phyloP scores from a whole-genome alignment of 108 stramenopile genomes.

The Parmales sp. region DNA sequence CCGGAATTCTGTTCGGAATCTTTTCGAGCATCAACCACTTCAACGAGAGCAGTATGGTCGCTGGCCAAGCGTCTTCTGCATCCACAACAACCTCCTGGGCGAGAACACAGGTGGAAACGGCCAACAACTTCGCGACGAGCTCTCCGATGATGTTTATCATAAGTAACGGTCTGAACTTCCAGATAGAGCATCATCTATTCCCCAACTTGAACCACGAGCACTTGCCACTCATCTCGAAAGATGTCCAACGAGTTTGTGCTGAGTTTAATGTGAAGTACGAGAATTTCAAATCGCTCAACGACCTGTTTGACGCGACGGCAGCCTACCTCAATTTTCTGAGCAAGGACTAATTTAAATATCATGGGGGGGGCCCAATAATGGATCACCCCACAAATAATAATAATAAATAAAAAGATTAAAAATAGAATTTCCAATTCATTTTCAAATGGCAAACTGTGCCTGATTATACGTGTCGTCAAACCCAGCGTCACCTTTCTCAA shows the following conservation, averaged over 20 bases:
- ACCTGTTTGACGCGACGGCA: no score
- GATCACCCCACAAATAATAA: no score
- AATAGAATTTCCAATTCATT: no score
- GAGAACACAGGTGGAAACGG: constrained; percentile 46
- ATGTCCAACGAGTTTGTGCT: constrained; percentile 52
- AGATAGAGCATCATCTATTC: constrained; percentile 59
- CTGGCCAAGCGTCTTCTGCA: no score
- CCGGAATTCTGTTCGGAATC: constrained; percentile 48
- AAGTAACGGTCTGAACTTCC: constrained; percentile 51
- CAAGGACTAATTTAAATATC: no score
- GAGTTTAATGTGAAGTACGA: constrained; percentile 56
- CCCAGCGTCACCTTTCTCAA: no score
- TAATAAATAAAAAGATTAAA: no score
- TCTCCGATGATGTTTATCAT: constrained; percentile 34
- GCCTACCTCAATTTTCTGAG: no score
- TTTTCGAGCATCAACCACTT: constrained; percentile 54
- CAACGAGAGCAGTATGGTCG: constrained; percentile 24
- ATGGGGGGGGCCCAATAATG: no score
- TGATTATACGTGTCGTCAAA: no score
- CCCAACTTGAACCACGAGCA: constrained; percentile 56
- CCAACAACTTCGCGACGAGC: constrained; percentile 47
- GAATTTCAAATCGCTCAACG: no score
- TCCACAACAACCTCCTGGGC: constrained; percentile 51
- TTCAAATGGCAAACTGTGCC: no score
- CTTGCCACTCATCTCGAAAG: constrained; percentile 63